phyloP scores from a whole-genome alignment of 768 basidiomycete species.

The Lentinula sp. region DNA sequence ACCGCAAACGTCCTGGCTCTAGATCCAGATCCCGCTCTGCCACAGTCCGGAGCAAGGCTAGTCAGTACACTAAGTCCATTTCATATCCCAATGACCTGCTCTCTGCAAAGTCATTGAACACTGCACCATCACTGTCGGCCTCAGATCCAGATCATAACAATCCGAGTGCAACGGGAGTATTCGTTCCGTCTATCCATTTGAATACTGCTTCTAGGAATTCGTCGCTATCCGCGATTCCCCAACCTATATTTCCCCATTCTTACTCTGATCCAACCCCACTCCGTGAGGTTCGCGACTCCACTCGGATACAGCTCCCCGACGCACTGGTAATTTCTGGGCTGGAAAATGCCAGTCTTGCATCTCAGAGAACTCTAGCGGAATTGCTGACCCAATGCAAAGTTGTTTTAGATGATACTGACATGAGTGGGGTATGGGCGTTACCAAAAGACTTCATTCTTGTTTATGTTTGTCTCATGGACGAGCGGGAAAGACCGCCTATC shows the following conservation, averaged over 20 bases:
- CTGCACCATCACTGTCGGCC: background rate
- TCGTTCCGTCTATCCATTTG: slow-evolving; percentile 1
- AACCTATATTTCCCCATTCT: slow-evolving; percentile 21
- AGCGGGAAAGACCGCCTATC: slow-evolving; percentile 59
- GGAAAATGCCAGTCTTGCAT: slow-evolving; percentile 48
- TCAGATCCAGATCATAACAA: slow-evolving; percentile 10
- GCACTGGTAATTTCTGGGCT: slow-evolving; percentile 67
- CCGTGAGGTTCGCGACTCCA: slow-evolving; percentile 12
- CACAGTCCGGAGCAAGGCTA: slow-evolving; percentile 1
- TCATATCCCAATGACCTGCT: slow-evolving; percentile 29
- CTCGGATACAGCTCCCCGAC: slow-evolving; percentile 35
- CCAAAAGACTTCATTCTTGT: slow-evolving; percentile 69
- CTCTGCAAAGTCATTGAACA: slow-evolving; percentile 2
- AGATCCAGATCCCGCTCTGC: background rate
- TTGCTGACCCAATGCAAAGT: slow-evolving; percentile 49
- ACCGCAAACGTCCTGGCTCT: slow-evolving; percentile 4
- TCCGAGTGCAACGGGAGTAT: background rate
- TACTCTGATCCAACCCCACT: slow-evolving; percentile 27
- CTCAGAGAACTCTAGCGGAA: slow-evolving; percentile 52
- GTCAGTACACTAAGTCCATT: slow-evolving; percentile 21
- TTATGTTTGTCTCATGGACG: slow-evolving; percentile 64
- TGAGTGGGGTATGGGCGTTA: slow-evolving; percentile 43
- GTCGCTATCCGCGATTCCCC: slow-evolving; percentile 10
- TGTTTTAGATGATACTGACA: slow-evolving; percentile 32
- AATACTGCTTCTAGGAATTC: slow-evolving; percentile 1